Conservation (phyloP, 805 yeast genomes). For the Nakazawaea ambrosiae region DNA sequence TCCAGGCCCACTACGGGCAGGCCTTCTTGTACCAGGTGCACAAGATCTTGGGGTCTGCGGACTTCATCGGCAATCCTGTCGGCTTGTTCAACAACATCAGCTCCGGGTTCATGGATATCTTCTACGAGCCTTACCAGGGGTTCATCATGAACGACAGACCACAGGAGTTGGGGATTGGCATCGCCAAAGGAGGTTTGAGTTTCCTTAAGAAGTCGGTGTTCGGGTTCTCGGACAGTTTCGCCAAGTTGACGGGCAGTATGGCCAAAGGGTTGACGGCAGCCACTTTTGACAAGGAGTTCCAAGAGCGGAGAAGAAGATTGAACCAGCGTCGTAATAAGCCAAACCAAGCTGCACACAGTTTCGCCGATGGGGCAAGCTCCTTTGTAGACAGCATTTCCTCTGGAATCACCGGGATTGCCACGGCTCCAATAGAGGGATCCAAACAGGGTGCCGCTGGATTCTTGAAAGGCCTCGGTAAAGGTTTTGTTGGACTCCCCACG, state of each 20-base stretch:
- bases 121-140: conserved; percentile 97
- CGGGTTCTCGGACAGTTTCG: conserved; percentile 89
- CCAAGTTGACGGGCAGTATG: conserved; percentile 87
- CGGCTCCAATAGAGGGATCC: conserved; percentile 88
- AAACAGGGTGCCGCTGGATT: conserved; percentile 88
- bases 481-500: conserved; percentile 92
- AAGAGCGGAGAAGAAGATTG: conserved; percentile 74
- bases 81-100: conserved; percentile 90
- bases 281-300: conserved; percentile 80
- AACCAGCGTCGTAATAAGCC: conserved; percentile 74
- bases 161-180: conserved; percentile 88
- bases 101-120: conserved; percentile 93
- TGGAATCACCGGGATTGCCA: conserved; percentile 85
- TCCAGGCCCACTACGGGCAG: conserved; percentile 84
- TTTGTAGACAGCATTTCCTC: conserved; percentile 80
- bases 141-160: conserved; percentile 91
- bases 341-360: conserved; percentile 76
- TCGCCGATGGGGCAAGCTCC: conserved; percentile 82
- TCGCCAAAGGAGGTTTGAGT: conserved; percentile 94
- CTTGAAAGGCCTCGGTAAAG: conserved; percentile 89
- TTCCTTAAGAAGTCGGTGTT: conserved; percentile 91
- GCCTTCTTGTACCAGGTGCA: conserved; percentile 88
- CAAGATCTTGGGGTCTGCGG: conserved; percentile 93
- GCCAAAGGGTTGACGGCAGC: conserved; percentile 92
- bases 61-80: conserved; percentile 93